Evolutionary conservation across 805 yeast species (phyloP), one percentile per base, ranked within the genome.

Genomic region (Kockiozyma suomiensis): DNA sequence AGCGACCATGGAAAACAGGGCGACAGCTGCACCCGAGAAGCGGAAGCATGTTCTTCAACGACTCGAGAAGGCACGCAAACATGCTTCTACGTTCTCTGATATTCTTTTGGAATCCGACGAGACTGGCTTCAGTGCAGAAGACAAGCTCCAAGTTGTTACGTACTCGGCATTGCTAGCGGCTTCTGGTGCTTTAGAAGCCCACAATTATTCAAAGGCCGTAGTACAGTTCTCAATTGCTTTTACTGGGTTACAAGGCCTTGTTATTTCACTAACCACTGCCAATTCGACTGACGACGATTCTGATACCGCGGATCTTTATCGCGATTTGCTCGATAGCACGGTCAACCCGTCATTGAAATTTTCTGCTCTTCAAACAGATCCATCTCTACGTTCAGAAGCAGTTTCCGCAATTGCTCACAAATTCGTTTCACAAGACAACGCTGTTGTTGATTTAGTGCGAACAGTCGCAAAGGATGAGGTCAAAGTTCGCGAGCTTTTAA

Each of bases 341-440:
- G 81, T 90, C 21, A 94, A 88, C 68, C 90, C 92, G 13, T 79
- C 87, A 2, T 79, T 89, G 66, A 79, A 78, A 47, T 75, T 83
- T 57, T 82, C 49, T 4, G 59, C 58, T 7, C 37, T 37, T 10
- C 62, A 56, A 25, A 26, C 38, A 12, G 59, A 53, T 26, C 8
- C 58, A 2, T 37, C 54, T 8, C 58, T 65, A 19, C 70, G 75
- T 35, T 68, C 80, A 35, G 73, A 77, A 10, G 88, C 85, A 67
- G 72, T 85, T 62, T 78, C 78, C 33, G 78, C 81, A 4, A 70
- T 81, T 37, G 75, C 88, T 0, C 78, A 82, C 60, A 75, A 74
- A 48, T 72, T 76, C 54, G 77, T 78, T 25, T 73, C 74, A 33
- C 75, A 76, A 4, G 66, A 66, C 15, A 73, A 73, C 35, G 78